phyloP scores from a whole-genome alignment of 306 rosid genomes.

The Trichosanthes truncata region DNA sequence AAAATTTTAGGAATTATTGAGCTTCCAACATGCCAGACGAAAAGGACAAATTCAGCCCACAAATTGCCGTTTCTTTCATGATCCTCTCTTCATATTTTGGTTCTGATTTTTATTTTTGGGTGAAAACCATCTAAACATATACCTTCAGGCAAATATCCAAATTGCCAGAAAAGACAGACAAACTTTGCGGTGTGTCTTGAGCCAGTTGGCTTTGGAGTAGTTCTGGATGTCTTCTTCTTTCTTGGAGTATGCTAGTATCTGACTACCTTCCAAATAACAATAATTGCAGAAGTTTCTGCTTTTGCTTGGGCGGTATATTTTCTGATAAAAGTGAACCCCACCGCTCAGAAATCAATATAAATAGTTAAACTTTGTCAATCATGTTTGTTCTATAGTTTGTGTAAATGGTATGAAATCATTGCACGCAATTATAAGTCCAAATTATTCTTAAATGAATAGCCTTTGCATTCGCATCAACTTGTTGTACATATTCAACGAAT shows the following conservation, averaged over 20 bases:
- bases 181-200: neutral
- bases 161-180: conserved; percentile 4
- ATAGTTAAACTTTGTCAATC: neutral
- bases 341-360: neutral
- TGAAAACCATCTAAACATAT: neutral
- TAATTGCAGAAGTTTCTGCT: neutral
- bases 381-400: neutral
- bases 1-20: neutral
- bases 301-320: neutral
- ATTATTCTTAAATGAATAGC: neutral
- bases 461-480: neutral
- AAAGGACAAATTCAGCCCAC: neutral
- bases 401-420: neutral
- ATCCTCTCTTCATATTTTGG: neutral
- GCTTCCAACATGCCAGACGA: neutral
- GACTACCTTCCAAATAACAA: conserved; percentile 1
- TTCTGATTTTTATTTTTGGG: neutral
- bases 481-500: neutral
- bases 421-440: neutral
- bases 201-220: conserved; percentile 5
- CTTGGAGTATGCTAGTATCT: neutral
- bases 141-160: neutral
- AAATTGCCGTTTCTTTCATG: neutral
- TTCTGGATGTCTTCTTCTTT: conserved; percentile 4
- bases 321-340: neutral